Base-by-base conservation (phyloP, 352 stramenopile genomes). In the Pythium angustatum region DNA sequence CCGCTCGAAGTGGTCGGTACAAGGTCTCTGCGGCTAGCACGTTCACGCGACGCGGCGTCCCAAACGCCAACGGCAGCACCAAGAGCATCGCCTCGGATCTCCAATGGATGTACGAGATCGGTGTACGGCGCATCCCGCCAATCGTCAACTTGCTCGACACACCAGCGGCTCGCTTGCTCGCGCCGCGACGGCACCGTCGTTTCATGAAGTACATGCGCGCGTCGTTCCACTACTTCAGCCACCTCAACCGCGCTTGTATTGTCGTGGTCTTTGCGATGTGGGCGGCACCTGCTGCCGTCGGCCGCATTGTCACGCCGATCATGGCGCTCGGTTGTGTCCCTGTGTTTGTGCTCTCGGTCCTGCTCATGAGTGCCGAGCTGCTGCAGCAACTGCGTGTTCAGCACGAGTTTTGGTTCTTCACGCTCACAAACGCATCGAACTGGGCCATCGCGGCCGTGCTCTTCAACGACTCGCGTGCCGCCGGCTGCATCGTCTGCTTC, bases 401-500 rank as follows among this genome's bases (percentile, higher is more conserved):
- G 21, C 65, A 70, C 45, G 66, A 73, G 49, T 70, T 70, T 26
- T 73, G 66, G 61, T 51, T 73, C 45, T 73, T 73, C 44, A 69
- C 51, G 10, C 6, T 61, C 2, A 66, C 65, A n/a, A 70, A 73
- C 47, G 15, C 52, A 1, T 22, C 50, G 40, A 67, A 69, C 45
- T 73, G 66, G 66, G 24, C 30, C 28, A 52, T 73, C 22, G 62
- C 52, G 0, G 34, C 50, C 0, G 40, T 60, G 5, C 47, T 69
- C 0, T 61, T 73, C 30, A 60, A 63, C 6, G 61, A 69, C n/a
- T 2, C 45, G 7, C 61, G 66, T 2, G 41, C 59, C 22, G 5
- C 62, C 2, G 45, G 27, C 5, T 73, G 66, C 52, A 22, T 73
- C 17, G 38, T 45, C 0, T 67, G 66, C 45, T 69, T 62, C 41